Evolutionary conservation across 73 alveolate genomes (phyloP), one percentile per base, ranked within the genome.

Genomic region (Strombidium stylifer): DNA sequence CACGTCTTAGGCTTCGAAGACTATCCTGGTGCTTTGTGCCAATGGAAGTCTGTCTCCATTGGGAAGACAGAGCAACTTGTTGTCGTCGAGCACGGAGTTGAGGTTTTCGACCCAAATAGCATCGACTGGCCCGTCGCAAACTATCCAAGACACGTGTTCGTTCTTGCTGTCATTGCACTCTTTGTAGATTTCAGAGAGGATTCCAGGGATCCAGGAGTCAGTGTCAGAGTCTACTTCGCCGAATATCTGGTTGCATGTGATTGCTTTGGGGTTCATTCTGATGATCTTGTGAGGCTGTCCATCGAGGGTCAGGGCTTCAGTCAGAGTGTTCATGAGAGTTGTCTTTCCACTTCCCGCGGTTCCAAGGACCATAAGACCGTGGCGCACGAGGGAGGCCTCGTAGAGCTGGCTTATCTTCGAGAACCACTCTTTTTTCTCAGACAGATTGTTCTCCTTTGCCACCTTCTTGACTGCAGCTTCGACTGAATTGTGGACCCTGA

Each of bases 61-160:
- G 23, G 99, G 99, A 46, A 97, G 86, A 0, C 99, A 96, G 35
- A 97, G 91, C 70, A 97, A 96, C 92, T 97, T 97, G 86, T 97
- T 96, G 81, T 97, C 99, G 73, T 97, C 99, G 49, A 97, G 93
- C 72, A 97, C 99, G 15, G 99, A 94, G 90, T 97, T 97, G 64
- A 97, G 85, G 44, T 95, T 96, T 89, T 97, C 99, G 82, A 97
- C 96, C 99, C 99, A 97, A 81, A 97, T 93, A 56, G 99, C 98
- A 91, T 97, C 99, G 64, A 97, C 99, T 34, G 99, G 99, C 3
- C 99, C 99, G 87, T 97, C 99, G 81, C 99, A 97, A 59, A 91
- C 93, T 55, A 97, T 97, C 99, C 99, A 97, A 75, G 99, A 93
- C 65, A 96, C 91, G 85, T 87, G 91, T 73, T 94, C 93, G 65